phyloP scores from a whole-genome alignment of 106 monocot species.

The Phalaenopsis aphrodite region DNA sequence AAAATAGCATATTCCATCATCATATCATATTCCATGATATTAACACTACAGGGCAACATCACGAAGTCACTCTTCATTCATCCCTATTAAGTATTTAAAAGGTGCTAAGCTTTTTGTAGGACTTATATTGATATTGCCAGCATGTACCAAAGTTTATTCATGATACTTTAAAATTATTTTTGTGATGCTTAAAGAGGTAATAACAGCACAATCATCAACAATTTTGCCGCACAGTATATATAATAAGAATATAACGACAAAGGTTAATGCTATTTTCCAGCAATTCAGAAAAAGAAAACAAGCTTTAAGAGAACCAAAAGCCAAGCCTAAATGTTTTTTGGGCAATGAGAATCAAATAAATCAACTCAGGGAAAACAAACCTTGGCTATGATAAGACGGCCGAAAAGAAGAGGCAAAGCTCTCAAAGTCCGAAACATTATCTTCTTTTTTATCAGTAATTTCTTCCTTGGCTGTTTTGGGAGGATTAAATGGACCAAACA shows the following conservation, averaged over 20 bases:
- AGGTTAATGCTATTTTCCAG: not conserved
- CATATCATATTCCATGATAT: too few species aligned
- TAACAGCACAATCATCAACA: not conserved
- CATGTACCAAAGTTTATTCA: too few species aligned
- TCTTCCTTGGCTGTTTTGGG: not conserved
- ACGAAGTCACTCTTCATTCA: too few species aligned
- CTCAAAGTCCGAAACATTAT: constrained; percentile 47
- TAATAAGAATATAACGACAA: not conserved
- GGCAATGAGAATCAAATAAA: not conserved
- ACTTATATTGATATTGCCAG: too few species aligned
- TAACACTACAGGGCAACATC: too few species aligned
- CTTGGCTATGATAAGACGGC: constrained; percentile 84
- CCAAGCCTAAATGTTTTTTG: not conserved
- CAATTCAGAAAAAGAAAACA: not conserved
- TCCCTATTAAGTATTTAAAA: too few species aligned
- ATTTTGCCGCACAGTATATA: not conserved
- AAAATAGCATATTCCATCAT: too few species aligned
- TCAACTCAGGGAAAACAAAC: constrained; percentile 18
- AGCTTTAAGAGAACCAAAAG: not conserved
- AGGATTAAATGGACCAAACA: constrained; percentile 85
- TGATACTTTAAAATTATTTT: too few species aligned
- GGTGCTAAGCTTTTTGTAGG: too few species aligned
- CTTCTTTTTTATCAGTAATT: constrained; percentile 5
- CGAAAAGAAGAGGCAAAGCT: constrained; percentile 50
- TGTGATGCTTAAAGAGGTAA: too few species aligned